Evolutionary conservation across 345 rosid species (phyloP).

Genomic region (Adansonia digitata): DNA sequence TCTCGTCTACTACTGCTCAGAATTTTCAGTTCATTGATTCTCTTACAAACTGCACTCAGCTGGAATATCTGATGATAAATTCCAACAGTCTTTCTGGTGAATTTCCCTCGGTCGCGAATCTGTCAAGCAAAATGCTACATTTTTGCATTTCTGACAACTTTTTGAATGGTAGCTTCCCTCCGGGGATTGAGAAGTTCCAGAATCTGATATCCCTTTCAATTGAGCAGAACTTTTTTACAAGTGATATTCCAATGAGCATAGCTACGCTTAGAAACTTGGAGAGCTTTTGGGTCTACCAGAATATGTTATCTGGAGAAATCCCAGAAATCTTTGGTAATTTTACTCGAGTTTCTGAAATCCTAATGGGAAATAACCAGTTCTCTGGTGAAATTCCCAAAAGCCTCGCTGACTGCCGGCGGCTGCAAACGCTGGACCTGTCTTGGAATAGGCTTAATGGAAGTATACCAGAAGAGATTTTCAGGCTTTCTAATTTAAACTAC

Average conservation of each 20-base stretch:
- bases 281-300: not conserved
- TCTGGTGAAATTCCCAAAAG: conserved; percentile 10
- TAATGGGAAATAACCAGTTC: conserved; percentile 4
- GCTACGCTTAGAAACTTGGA: not conserved
- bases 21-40: conserved; percentile 13
- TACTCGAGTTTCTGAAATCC: not conserved
- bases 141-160: not conserved
- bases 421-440: not conserved
- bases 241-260: conserved; percentile 6
- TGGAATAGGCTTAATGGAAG: conserved; percentile 13
- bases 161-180: conserved; percentile 7
- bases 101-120: conserved; percentile 14
- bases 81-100: conserved; percentile 8
- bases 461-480: conserved; percentile 3
- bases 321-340: conserved; percentile 12
- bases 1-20: conserved; percentile 1
- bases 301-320: conserved; percentile 1
- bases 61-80: not conserved
- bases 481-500: not conserved
- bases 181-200: not conserved
- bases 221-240: not conserved
- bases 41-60: conserved; percentile 10
- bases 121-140: not conserved
- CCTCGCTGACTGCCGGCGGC: not conserved
- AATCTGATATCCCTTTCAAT: conserved; percentile 5